Base-by-base conservation (phyloP, 306 rosid genomes). In the Dalbergia cochinchinensis region DNA sequence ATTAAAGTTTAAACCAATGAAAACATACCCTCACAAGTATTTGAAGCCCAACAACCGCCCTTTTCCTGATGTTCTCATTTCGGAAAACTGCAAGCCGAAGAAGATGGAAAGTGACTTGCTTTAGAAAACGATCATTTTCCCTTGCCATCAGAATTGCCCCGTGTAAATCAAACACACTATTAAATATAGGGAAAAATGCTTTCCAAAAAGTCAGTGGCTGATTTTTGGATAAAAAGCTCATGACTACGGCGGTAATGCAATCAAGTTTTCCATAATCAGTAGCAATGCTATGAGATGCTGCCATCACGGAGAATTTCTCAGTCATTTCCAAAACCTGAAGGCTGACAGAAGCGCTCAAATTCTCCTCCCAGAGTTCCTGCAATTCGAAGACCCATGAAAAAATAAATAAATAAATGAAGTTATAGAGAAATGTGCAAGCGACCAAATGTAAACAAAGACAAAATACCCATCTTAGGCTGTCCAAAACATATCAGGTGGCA, bases 351-450 rank as follows among this genome's bases (percentile, higher is more conserved):
- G 98, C 94, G 33, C 99, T 95, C 89, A 95, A 92, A 81, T 95
- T 95, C 84, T 95, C 99, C 88, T 95, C 99, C 99, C 99, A 95
- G 76, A 95, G 97, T 85, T 95, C 99, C 99, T 95, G 90, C 70
- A 83, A 78, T 11, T 42, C 10, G 8, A 9, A 57, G n/a, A 20
- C 51, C 50, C 80, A 65, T 44, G 58, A 9, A 71, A 59, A 54
- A 76, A 33, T 26, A 20, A 20, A 20, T 20, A 20, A 20, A 20
- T 26, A 26, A 26, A 26, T 26, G 0, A 26, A 0, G 31, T 26
- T 26, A 26, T 26, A 66, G n/a, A 58, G 33, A 45, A 45, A 80
- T 71, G 63, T 77, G 63, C 83, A 7, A 71, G 73, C 72, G 26
- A 72, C 58, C 78, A 72, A 45, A 62, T 31, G 55, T 31, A 83